Evolutionary conservation across 2,329 filamentous ascomycete species (phyloP).

Genomic region (Diaporthe aspalathi): DNA sequence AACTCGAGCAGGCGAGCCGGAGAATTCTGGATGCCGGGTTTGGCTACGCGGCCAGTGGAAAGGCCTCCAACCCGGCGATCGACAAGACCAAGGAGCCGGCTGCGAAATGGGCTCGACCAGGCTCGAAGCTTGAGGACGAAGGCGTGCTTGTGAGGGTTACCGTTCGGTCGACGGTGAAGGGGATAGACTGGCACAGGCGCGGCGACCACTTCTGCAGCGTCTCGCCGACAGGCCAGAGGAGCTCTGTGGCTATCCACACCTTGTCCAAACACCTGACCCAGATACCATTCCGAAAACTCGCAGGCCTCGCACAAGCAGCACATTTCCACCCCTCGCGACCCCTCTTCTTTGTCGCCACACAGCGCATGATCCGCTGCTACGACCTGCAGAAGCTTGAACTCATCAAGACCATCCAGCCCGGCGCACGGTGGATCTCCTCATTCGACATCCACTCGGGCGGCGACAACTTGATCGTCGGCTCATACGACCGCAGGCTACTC

Average conservation of each 20-base stretch:
- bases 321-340: constrained; percentile 95
- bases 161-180: constrained; percentile 84
- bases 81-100: constrained; percentile 78
- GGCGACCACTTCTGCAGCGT: constrained; percentile 96
- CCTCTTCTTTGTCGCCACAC: constrained; percentile 95
- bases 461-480: constrained; percentile 93
- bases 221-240: constrained; percentile 80
- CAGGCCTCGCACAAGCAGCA: constrained; percentile 84
- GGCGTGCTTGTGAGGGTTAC: constrained; percentile 85
- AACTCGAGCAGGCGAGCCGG: constrained; percentile 78
- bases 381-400: constrained; percentile 92
- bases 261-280: constrained; percentile 95
- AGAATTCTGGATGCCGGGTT: constrained; percentile 89
- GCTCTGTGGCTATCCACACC: constrained; percentile 92
- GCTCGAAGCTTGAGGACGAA: constrained; percentile 76
- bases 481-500: constrained; percentile 91
- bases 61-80: constrained; percentile 61
- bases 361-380: constrained; percentile 92
- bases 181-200: constrained; percentile 91
- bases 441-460: constrained; percentile 94
- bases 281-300: constrained; percentile 84
- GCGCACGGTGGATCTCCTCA: constrained; percentile 92
- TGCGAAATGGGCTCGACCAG: constrained; percentile 86
- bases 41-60: constrained; percentile 80
- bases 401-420: constrained; percentile 92